Base-by-base conservation (phyloP, 805 yeast species). In the Lipomyces oligophaga region DNA sequence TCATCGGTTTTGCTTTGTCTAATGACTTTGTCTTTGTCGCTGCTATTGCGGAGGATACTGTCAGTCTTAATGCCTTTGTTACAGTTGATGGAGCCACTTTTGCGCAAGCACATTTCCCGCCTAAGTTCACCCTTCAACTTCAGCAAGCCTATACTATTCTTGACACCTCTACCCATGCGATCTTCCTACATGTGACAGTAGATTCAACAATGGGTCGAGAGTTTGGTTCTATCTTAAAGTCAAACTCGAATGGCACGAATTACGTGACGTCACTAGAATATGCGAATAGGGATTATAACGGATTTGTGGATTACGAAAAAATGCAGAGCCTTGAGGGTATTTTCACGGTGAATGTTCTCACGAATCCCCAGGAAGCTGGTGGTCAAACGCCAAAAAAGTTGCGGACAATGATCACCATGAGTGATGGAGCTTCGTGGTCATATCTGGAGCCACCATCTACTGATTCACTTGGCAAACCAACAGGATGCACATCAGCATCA, bases 371-470 rank as follows among this genome's bases (percentile, higher is more conserved):
- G 1, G 75, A 74, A 5, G 75, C 75, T 3, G 63, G 58, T 5
- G 55, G 58, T 1, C 78, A 77, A 5, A 67, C 70, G 3, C 55
- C 63, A 6, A 89, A 89, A 64, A 64, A 71, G 54, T 64, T 90
- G 49, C 80, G 79, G 62, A 76, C 96, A 0, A 74, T 71, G 64
- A 85, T 89, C 44, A 78, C 97, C 0, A 86, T 81, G 61, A 87
- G 87, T 63, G 97, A 93, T 64, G 98, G 96, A 46, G 85, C 90
- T 3, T 81, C 82, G 52, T 90, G 97, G 97, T 64, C 72, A 3
- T 79, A 70, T 49, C 58, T 93, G 16, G 61, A 64, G 1, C 90
- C 97, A 4, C 97, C 97, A 4, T 48, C 67, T 1, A 69, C 65
- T 13, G 86, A 85, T 60, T 75, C 83, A 0, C 63, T 75, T 0